phyloP scores from a whole-genome alignment of 2,329 filamentous ascomycete species.

The Anisogramma anomala region DNA sequence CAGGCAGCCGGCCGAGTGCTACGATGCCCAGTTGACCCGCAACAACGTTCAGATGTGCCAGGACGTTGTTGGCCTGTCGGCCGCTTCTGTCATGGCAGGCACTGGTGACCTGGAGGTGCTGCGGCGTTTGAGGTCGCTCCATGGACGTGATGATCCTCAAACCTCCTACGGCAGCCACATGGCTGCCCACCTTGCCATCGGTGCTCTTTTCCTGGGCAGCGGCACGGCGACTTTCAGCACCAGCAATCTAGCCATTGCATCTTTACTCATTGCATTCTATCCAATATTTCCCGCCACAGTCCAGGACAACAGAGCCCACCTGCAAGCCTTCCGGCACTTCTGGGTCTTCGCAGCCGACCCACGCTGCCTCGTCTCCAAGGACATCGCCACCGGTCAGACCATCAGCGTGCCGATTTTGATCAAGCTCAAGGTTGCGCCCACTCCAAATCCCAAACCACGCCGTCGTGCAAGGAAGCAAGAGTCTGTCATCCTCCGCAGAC shows the following conservation, averaged over 20 bases:
- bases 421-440: conserved; percentile 32
- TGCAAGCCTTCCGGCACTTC: conserved; percentile 93
- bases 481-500: conserved; percentile 27
- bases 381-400: conserved; percentile 72
- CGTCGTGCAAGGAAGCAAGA: conserved; percentile 17
- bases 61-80: conserved; percentile 71
- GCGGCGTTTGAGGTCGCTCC: conserved; percentile 72
- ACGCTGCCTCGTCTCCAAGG: conserved; percentile 76
- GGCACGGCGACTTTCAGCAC: conserved; percentile 88
- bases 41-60: conserved; percentile 84
- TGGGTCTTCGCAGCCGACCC: conserved; percentile 92
- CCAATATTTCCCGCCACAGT: conserved; percentile 82
- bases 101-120: conserved; percentile 82
- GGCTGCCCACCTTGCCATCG: conserved; percentile 83
- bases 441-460: conserved; percentile 23
- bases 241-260: conserved; percentile 74
- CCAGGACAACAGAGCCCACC: conserved; percentile 85
- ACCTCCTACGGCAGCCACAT: conserved; percentile 90
- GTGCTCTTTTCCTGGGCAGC: conserved; percentile 80
- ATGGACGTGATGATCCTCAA: conserved; percentile 73
- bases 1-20: conserved; percentile 45
- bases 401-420: conserved; percentile 63
- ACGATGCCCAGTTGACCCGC: conserved; percentile 74
- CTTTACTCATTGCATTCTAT: conserved; percentile 84
- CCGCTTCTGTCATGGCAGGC: conserved; percentile 86